A percentile compares a stretch with the other conserved stretches of the same genome.
Conservation (phyloP, 768 basidiomycete species). For the Pisolithus orientalis region DNA sequence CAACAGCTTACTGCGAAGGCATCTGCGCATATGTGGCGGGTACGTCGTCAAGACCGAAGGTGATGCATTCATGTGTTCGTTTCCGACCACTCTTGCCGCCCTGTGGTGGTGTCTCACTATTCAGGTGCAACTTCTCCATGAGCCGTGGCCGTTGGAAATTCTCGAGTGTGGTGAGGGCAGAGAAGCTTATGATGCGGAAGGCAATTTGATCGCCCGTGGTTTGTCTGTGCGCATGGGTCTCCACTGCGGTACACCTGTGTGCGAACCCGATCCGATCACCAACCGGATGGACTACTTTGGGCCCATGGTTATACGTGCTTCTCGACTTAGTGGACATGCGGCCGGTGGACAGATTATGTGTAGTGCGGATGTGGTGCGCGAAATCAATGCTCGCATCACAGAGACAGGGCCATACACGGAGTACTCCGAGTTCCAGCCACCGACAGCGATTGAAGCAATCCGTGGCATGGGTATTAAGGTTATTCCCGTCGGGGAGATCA, state of each 20-base stretch:
- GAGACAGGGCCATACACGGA: conserved; percentile 54
- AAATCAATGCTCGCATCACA: conserved; percentile 59
- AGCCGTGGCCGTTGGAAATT: conserved; percentile 90
- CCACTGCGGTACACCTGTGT: conserved; percentile 85
- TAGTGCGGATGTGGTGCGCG: conserved; percentile 79
- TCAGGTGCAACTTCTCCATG: conserved; percentile 74
- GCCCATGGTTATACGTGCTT: conserved; percentile 90
- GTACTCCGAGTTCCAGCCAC: conserved; percentile 49
- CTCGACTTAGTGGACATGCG: conserved; percentile 77
- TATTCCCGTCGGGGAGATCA: conserved; percentile 78
- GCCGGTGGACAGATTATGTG: conserved; percentile 93
- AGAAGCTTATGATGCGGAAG: conserved; percentile 60
- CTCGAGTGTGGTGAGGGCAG: conserved; percentile 89
- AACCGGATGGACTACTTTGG: conserved; percentile 98
- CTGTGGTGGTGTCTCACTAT: conserved; percentile 88
- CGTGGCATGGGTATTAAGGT: conserved; percentile 63
- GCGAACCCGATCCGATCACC: conserved; percentile 87
- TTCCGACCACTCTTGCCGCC: conserved; percentile 81
- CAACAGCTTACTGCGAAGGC: conserved; percentile 78
- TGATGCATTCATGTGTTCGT: conserved; percentile 98
- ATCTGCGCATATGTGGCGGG: conserved; percentile 84
- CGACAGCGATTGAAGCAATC: conserved; percentile 68
- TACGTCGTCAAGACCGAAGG: conserved; percentile 99
- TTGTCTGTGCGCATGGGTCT: conserved; percentile 97
- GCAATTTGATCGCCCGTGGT: conserved; percentile 73